These are phyloP conservation scores for Triticum urartu DNA, from an alignment of 176 grass and related monocot genomes.

Conservation along the genomic window DNA sequence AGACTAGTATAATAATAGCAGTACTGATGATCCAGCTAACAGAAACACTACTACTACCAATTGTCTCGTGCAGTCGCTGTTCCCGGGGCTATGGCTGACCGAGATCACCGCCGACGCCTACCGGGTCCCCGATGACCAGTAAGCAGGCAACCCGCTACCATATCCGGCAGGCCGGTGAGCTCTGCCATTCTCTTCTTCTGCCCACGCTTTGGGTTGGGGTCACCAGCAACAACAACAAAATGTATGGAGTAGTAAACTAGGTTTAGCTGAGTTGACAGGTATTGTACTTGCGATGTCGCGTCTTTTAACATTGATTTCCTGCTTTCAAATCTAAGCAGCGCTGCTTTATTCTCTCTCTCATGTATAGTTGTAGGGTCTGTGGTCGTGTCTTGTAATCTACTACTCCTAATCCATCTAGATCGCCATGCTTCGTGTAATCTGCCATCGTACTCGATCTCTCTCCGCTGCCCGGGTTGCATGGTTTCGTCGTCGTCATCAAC, in stretches of 20 bases:
- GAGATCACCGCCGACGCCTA: conserved; percentile 69
- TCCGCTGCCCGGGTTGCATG: not conserved
- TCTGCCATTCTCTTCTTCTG: not conserved
- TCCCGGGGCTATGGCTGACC: conserved; percentile 65
- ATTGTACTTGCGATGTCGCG: conserved; percentile 18
- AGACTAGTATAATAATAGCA: not conserved
- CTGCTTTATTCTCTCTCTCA: not conserved
- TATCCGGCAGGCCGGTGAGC: conserved; percentile 1
- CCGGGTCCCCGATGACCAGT: conserved; percentile 51
- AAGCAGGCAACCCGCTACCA: not conserved
- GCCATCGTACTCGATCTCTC: not conserved
- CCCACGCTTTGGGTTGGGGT: not conserved
- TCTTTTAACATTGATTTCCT: not conserved
- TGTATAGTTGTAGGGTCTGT: not conserved
- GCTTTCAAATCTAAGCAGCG: not conserved
- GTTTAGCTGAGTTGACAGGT: conserved; percentile 20
- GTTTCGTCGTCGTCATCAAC: not conserved
- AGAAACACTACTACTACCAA: conserved; percentile 7
- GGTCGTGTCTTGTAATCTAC: conserved; percentile 25
- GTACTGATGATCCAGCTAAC: conserved; percentile 35
- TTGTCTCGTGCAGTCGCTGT: conserved; percentile 60
- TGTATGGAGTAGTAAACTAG: not conserved
- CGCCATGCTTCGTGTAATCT: not conserved
- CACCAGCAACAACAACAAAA: not conserved
- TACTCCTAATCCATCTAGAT: conserved; percentile 14